These are phyloP conservation scores for Candida tetrigidarum DNA, from an alignment of 1,139 yeast genomes.

Conservation along the genomic window DNA sequence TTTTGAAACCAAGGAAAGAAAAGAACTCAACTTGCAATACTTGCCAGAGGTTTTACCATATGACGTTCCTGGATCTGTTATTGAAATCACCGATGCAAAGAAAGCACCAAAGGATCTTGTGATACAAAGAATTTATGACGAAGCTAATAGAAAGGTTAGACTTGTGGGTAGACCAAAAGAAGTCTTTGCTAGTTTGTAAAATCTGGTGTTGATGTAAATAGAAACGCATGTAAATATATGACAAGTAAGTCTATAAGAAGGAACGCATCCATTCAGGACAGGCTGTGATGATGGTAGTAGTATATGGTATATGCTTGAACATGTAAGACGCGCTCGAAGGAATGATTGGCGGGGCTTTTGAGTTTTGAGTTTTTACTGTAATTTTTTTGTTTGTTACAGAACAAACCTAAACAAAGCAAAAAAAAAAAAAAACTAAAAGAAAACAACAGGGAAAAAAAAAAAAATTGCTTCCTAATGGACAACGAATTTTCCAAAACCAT, in stretches of 20 bases:
- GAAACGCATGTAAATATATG: constrained; percentile 6
- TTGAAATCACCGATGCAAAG: constrained; percentile 29
- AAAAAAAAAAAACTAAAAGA: constrained; percentile 3
- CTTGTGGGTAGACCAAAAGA: constrained; percentile 44
- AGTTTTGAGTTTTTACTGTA: no score
- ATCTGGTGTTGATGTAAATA: background rate
- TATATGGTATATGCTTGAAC: no score
- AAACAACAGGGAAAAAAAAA: constrained; percentile 5
- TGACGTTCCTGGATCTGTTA: constrained; percentile 38
- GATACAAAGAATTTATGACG: constrained; percentile 40
- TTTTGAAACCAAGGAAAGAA: constrained; percentile 30
- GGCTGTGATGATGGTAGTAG: no score
- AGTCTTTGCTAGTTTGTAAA: constrained; percentile 19
- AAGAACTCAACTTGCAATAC: constrained; percentile 26
- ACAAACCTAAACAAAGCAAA: background rate
- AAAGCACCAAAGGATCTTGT: constrained; percentile 39
- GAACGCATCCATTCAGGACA: no score
- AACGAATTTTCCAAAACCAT: constrained; percentile 1
- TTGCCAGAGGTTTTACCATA: constrained; percentile 42
- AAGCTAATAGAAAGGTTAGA: constrained; percentile 27
- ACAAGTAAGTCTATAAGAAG: background rate
- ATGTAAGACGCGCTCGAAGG: no score
- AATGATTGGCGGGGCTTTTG: no score
- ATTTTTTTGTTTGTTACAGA: background rate
- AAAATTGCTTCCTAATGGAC: background rate